These are phyloP conservation scores for Hanseniaspora guilliermondii DNA, from an alignment of 805 yeast genomes.

Conservation along the genomic window DNA sequence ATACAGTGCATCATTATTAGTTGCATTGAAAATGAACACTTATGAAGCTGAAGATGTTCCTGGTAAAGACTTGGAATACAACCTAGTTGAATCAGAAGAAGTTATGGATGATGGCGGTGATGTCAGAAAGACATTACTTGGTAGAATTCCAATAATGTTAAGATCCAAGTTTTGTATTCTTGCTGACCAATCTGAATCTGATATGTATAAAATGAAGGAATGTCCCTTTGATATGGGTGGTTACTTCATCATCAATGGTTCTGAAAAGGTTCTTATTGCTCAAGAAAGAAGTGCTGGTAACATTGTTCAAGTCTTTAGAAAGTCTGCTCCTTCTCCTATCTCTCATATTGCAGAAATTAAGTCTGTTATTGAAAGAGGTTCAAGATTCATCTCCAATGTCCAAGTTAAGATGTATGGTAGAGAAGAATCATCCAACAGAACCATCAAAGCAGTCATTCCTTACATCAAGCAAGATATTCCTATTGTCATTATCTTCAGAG, in stretches of 20 bases:
- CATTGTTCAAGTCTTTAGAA: conserved; percentile 94
- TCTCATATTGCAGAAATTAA: conserved; percentile 94
- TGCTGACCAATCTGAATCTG: conserved; percentile 80
- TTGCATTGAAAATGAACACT: conserved; percentile 86
- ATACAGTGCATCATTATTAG: conserved; percentile 89
- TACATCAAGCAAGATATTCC: conserved; percentile 95
- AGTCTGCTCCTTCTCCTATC: conserved; percentile 93
- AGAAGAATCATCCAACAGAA: conserved; percentile 60
- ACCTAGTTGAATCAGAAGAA: conserved; percentile 32
- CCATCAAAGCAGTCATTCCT: conserved; percentile 91
- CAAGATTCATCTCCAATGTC: conserved; percentile 83
- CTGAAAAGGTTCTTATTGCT: conserved; percentile 95
- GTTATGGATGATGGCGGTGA: conserved; percentile 49
- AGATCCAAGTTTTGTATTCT: conserved; percentile 92
- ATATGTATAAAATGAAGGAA: conserved; percentile 87
- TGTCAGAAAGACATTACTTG: conserved; percentile 79
- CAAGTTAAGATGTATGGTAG: conserved; percentile 86
- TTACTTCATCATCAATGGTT: conserved; percentile 93
- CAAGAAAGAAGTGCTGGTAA: conserved; percentile 98
- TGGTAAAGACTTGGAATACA: conserved; percentile 48
- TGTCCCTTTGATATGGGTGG: conserved; percentile 99
- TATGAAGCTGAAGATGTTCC: conserved; percentile 69
- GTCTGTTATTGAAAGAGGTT: conserved; percentile 93
- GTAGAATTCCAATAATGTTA: conserved; percentile 96
- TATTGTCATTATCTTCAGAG: conserved; percentile 91